Evolutionary conservation across 805 yeast species (phyloP).

Genomic region (Ogataea salicorniae): DNA sequence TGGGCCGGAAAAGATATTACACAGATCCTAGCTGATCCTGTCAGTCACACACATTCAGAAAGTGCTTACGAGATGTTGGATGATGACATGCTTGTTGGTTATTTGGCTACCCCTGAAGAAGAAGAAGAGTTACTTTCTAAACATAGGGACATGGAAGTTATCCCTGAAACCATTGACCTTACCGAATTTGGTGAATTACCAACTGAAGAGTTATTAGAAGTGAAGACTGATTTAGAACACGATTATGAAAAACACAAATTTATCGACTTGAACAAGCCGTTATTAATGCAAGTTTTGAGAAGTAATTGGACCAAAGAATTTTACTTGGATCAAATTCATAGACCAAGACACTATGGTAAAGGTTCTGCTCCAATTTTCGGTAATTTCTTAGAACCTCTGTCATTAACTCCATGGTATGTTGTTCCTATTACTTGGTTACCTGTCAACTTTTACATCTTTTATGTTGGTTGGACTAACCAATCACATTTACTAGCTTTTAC

Average conservation of each 20-base stretch:
- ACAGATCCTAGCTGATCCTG: constrained; percentile 65
- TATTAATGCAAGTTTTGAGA: constrained; percentile 72
- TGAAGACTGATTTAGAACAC: constrained; percentile 69
- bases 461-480: constrained; percentile 49
- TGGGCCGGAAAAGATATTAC: constrained; percentile 64
- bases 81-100: constrained; percentile 78
- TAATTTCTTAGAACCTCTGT: constrained; percentile 85
- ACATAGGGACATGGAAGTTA: constrained; percentile 45
- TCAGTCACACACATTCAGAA: constrained; percentile 76
- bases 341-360: constrained; percentile 97
- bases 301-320: constrained; percentile 80
- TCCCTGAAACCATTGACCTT: constrained; percentile 37
- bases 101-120: constrained; percentile 76
- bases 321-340: constrained; percentile 91
- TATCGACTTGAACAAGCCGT: constrained; percentile 77
- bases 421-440: constrained; percentile 89
- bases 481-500: constrained; percentile 44
- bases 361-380: constrained; percentile 97
- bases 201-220: constrained; percentile 61
- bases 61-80: constrained; percentile 86
- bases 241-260: constrained; percentile 80
- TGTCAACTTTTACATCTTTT: constrained; percentile 58
- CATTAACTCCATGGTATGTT: constrained; percentile 92
- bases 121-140: constrained; percentile 61
- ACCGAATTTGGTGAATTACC: constrained; percentile 64